Base-by-base conservation (phyloP, 2,329 filamentous ascomycete genomes). In the Colletotrichum sp. region DNA sequence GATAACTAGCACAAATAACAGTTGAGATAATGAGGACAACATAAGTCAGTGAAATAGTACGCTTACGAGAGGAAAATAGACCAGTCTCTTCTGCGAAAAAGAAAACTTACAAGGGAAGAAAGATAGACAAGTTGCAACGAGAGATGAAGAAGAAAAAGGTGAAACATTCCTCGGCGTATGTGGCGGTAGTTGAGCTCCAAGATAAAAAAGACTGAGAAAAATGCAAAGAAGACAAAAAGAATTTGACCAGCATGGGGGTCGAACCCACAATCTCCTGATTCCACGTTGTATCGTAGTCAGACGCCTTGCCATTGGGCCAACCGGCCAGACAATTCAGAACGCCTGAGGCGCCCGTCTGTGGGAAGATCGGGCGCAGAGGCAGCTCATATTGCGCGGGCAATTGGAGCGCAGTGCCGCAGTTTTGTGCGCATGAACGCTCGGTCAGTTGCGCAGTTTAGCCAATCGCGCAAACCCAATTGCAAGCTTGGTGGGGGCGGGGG, bases 251-350 rank as follows among this genome's bases (percentile, higher is more conserved):
- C 74, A 69, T 76, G 74, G 74, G 74, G 74, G 65, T 74, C 70
- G 74, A 74, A 74, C 74, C 74, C 74, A 74, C 64, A 76, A 73
- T 76, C 74, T 76, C 74, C 74, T 76, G 74, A 76, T 76, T 65
- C 59, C 64, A 74, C 70, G 36, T 34, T 65, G 8, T 27, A 61
- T 85, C 83, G 84, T 85, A 85, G 84, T 86, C 84, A 86, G 83
- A 85, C 84, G 84, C 84, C 84, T 85, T 86, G 83, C 80, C 84
- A 85, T 84, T 84, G 82, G 82, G 82, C 82, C 82, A 85, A 73
- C 74, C 71, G 70, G 74, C 74, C 74, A 74, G 65, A 76, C 70
- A 76, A 39, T 39, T 55, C 4, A 39, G 57, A 69, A 27, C 44
- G n/a, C 25, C 70, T 69, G 2, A 3, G 59, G 30, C 13, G 34